These are phyloP conservation scores for Malbranchea cinnamomea DNA, from an alignment of 2,329 filamentous ascomycete genomes.

Conservation along the genomic window DNA sequence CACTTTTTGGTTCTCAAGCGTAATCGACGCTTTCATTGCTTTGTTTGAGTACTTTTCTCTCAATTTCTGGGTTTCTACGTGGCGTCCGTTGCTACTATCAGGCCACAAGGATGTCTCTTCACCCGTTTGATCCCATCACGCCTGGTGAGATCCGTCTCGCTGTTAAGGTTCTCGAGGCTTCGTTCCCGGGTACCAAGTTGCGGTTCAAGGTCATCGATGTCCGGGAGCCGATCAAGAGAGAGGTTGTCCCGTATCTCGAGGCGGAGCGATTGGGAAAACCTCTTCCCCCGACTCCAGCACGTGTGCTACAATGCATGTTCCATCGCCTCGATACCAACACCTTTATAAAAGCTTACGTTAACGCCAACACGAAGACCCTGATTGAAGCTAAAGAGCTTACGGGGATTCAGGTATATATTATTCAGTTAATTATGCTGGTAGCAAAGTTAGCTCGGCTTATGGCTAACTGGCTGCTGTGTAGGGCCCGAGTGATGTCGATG, in stretches of 20 bases:
- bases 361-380: slow-evolving; percentile 22
- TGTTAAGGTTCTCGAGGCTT: slow-evolving; percentile 22
- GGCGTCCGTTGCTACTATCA: too few species aligned
- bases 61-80: too few species aligned
- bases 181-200: slow-evolving; percentile 22
- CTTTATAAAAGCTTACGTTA: slow-evolving; percentile 28
- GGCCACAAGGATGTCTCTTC: slow-evolving; percentile 13
- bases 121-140: slow-evolving; percentile 28
- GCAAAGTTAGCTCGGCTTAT: not conserved
- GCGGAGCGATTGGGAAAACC: slow-evolving; percentile 42
- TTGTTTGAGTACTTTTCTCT: too few species aligned
- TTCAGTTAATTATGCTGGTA: too few species aligned
- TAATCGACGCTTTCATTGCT: too few species aligned
- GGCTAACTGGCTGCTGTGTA: slow-evolving; percentile 20
- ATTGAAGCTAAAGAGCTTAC: slow-evolving; percentile 30
- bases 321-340: slow-evolving; percentile 26
- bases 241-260: slow-evolving; percentile 45
- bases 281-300: slow-evolving; percentile 35
- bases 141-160: slow-evolving; percentile 26
- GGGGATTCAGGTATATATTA: slow-evolving; percentile 25
- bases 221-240: slow-evolving; percentile 47
- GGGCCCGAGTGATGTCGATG: slow-evolving; percentile 43
- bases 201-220: slow-evolving; percentile 53
- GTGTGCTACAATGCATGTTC: slow-evolving; percentile 39
- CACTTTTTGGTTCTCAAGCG: too few species aligned